These are phyloP conservation scores for Cerrena zonata DNA, from an alignment of 1,284 basidiomycete species.

Conservation along the genomic window DNA sequence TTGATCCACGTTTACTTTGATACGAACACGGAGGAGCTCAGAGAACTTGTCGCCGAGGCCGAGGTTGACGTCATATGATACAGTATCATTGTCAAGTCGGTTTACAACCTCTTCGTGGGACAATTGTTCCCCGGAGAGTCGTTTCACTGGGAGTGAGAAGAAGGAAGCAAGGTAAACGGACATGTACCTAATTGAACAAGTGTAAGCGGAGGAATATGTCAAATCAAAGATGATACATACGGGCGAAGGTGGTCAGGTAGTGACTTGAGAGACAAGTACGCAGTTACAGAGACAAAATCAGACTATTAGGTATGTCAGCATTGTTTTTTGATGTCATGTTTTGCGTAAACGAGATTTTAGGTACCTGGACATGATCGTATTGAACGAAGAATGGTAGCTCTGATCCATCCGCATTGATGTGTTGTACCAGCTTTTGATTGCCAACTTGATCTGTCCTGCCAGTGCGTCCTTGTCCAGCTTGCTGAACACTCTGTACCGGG, in stretches of 20 bases:
- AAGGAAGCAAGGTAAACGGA: constrained; percentile 83
- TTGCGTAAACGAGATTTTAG: constrained; percentile 19
- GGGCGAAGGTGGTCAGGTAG: constrained; percentile 72
- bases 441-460: constrained; percentile 18
- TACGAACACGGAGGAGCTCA: constrained; percentile 70
- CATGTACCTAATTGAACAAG: constrained; percentile 50
- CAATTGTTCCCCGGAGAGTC: constrained; percentile 65
- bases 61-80: constrained; percentile 75
- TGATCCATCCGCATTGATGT: constrained; percentile 68
- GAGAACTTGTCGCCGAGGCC: constrained; percentile 70
- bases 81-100: constrained; percentile 85
- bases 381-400: constrained; percentile 85
- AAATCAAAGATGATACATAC: constrained; percentile 38
- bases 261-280: constrained; percentile 70
- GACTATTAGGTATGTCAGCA: constrained; percentile 70
- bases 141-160: constrained; percentile 82
- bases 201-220: constrained; percentile 5
- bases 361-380: constrained; percentile 80
- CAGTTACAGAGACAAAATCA: constrained; percentile 83
- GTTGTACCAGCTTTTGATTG: constrained; percentile 45
- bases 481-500: constrained; percentile 77
- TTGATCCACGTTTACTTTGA: constrained; percentile 78
- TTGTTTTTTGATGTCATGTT: neutral
- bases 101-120: constrained; percentile 89
- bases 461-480: constrained; percentile 42